Conservation (phyloP, 1,139 yeast genomes). For the Protomyces inundatus region DNA sequence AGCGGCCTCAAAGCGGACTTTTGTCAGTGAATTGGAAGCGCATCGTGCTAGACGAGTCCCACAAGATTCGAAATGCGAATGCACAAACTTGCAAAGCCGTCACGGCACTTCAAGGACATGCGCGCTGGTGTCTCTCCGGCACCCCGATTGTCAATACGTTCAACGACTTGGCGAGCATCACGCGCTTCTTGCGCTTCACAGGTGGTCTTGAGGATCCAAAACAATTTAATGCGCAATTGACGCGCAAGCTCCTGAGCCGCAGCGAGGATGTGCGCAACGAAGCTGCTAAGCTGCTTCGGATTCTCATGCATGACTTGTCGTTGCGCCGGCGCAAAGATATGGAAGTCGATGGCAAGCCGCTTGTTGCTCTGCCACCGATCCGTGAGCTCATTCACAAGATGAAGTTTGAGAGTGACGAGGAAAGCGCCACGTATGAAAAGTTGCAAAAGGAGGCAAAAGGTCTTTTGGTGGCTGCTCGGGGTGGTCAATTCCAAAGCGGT, state of each 20-base stretch:
- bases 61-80: constrained; percentile 73
- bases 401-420: constrained; percentile 60
- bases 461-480: constrained; percentile 57
- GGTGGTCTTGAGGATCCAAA: constrained; percentile 72
- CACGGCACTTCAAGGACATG: constrained; percentile 54
- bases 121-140: constrained; percentile 88
- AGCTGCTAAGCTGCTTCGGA: constrained; percentile 76
- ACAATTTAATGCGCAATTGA: constrained; percentile 60
- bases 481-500: constrained; percentile 63
- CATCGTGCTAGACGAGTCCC: constrained; percentile 86
- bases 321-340: constrained; percentile 78
- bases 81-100: constrained; percentile 80
- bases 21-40: constrained; percentile 73
- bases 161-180: constrained; percentile 76
- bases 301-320: constrained; percentile 76
- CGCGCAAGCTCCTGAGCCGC: constrained; percentile 43
- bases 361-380: constrained; percentile 74
- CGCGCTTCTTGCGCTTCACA: constrained; percentile 81
- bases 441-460: constrained; percentile 69
- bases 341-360: constrained; percentile 62
- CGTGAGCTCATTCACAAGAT: constrained; percentile 17
- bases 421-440: constrained; percentile 61
- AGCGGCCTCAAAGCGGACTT: constrained; percentile 59
- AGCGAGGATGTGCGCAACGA: constrained; percentile 10
- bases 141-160: constrained; percentile 87